These are phyloP conservation scores for Musa acuminata DNA, from an alignment of 176 grass and related monocot genomes.

Conservation along the genomic window DNA sequence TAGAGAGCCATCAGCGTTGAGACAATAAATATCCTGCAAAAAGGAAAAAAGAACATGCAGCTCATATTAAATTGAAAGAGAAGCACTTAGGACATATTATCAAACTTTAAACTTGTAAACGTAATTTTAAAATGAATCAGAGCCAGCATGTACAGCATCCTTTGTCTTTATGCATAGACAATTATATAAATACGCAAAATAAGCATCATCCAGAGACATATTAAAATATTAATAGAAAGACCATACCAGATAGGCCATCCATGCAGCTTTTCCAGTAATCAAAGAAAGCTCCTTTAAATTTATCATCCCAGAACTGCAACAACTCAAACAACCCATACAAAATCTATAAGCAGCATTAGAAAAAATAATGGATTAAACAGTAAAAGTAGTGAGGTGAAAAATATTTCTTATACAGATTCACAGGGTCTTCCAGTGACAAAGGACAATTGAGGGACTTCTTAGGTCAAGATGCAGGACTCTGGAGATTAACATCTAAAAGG, in stretches of 20 bases:
- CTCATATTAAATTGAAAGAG: background rate
- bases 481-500: no score
- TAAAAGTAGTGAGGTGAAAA: background rate
- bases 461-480: no score
- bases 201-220: constrained; percentile 4
- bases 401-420: background rate
- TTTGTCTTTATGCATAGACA: background rate
- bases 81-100: constrained; percentile 11
- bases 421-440: no score
- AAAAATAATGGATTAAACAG: background rate
- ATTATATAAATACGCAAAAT: background rate
- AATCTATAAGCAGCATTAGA: background rate
- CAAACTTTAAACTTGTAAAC: background rate
- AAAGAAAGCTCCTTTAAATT: constrained; percentile 94
- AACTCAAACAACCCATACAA: background rate
- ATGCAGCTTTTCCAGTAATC: constrained; percentile 77
- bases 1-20: constrained; percentile 85
- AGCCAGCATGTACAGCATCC: background rate
- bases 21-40: constrained; percentile 85
- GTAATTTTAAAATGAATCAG: no score
- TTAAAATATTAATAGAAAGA: background rate
- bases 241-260: constrained; percentile 83
- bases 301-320: constrained; percentile 70
- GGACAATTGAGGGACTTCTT: no score
- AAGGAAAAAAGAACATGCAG: background rate